These are phyloP conservation scores for Fusarium tricinctum DNA, from an alignment of 2,329 filamentous ascomycete genomes.

Conservation along the genomic window DNA sequence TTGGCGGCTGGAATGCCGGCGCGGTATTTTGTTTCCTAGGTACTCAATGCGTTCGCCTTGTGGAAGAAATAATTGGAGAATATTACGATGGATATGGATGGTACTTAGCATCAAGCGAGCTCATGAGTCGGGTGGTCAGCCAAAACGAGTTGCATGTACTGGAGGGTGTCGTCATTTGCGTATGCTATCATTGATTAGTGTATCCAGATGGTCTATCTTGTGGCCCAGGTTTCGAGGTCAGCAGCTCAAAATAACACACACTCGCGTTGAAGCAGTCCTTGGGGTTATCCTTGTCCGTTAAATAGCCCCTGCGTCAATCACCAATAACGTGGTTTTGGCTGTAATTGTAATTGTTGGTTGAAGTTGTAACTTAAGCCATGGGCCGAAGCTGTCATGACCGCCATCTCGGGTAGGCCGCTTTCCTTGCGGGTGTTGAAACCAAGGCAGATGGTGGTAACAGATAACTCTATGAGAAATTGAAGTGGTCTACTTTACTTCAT, in stretches of 20 bases:
- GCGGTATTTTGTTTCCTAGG: slow-evolving; percentile 5
- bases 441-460: neutral
- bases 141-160: slow-evolving; percentile 33
- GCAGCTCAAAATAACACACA: slow-evolving; percentile 35
- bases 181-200: slow-evolving; percentile 38
- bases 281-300: slow-evolving; percentile 5
- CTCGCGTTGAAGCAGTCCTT: slow-evolving; percentile 13
- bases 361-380: neutral
- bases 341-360: neutral
- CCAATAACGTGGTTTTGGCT: slow-evolving; percentile 14
- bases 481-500: neutral
- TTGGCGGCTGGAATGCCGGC: slow-evolving; percentile 25
- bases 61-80: slow-evolving; percentile 6
- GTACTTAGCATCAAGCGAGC: neutral
- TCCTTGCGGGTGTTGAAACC: slow-evolving; percentile 9
- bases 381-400: slow-evolving; percentile 23
- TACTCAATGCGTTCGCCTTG: slow-evolving; percentile 34
- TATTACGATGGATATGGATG: slow-evolving; percentile 16
- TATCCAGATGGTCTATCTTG: slow-evolving; percentile 38
- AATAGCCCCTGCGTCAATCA: neutral
- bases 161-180: slow-evolving; percentile 32
- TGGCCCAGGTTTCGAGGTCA: slow-evolving; percentile 43
- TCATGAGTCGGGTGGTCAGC: slow-evolving; percentile 40
- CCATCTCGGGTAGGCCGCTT: slow-evolving; percentile 4
- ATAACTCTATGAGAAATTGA: neutral